Percentiles rank a stretch among this genome's conserved stretches.
These are phyloP conservation scores for Adansonia gregorii DNA, from an alignment of 441 rosid genomes.

Conservation along the genomic window DNA sequence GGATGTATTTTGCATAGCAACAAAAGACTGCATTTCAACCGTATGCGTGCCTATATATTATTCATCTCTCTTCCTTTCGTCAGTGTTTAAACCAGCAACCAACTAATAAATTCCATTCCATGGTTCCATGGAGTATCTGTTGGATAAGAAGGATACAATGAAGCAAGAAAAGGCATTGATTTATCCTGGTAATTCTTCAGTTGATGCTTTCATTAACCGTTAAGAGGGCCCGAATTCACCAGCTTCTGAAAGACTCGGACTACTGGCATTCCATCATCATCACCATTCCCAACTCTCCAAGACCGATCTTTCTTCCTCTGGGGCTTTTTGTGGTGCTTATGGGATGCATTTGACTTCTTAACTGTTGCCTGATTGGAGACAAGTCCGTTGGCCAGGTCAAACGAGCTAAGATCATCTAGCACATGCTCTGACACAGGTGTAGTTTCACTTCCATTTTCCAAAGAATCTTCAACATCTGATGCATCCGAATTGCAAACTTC, in stretches of 20 bases:
- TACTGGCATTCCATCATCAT: constrained; percentile 78
- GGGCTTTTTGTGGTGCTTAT: constrained; percentile 80
- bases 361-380: constrained; percentile 40
- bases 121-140: neutral
- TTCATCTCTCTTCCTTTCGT: neutral
- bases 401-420: constrained; percentile 71
- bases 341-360: constrained; percentile 58
- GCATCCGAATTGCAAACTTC: constrained; percentile 45
- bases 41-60: neutral
- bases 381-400: constrained; percentile 73
- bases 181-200: constrained; percentile 1
- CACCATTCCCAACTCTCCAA: constrained; percentile 74
- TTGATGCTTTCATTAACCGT: constrained; percentile 33
- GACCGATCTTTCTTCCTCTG: constrained; percentile 69
- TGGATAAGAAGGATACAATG: neutral
- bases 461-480: constrained; percentile 45
- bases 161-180: neutral
- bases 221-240: constrained; percentile 52
- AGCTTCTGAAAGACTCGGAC: constrained; percentile 67
- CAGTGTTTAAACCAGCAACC: neutral
- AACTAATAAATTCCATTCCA: neutral
- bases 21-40: neutral
- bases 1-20: neutral
- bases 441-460: constrained; percentile 33
- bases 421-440: constrained; percentile 51